Evolutionary conservation across 495 filamentous ascomycete species (phyloP).

Genomic region (Neurospora sp.): DNA sequence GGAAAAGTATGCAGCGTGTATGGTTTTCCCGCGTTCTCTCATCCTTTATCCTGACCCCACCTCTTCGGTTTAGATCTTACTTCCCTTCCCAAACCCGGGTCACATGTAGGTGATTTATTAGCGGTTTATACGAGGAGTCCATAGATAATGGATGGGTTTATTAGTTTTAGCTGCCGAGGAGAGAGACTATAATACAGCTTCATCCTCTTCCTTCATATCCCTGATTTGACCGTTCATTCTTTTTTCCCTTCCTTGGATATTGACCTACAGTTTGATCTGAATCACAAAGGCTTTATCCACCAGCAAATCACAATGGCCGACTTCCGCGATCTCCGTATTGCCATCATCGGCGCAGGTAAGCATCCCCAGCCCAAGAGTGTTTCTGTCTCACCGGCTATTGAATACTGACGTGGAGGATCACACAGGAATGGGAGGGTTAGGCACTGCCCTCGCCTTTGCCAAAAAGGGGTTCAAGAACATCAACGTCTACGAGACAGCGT

Average conservation of each 20-base stretch:
- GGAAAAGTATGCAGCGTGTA: background rate
- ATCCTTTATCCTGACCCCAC: background rate
- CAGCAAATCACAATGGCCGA: slow-evolving; percentile 24
- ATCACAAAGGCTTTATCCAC: background rate
- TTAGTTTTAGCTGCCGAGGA: background rate
- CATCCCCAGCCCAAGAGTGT: background rate
- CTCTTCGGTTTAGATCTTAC: background rate
- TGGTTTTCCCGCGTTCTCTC: background rate
- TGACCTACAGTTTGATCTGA: background rate
- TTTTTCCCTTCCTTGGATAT: background rate
- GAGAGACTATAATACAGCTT: background rate
- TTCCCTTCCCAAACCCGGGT: background rate
- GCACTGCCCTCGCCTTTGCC: slow-evolving; percentile 60
- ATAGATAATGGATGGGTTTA: background rate
- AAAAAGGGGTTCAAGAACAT: slow-evolving; percentile 64
- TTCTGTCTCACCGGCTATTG: background rate
- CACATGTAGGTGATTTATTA: background rate
- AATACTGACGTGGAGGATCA: slow-evolving; percentile 1
- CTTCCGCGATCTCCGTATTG: slow-evolving; percentile 31
- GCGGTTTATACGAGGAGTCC: background rate
- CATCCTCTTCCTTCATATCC: background rate
- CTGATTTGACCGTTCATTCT: background rate
- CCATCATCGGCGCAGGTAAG: slow-evolving; percentile 34
- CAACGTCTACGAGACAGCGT: slow-evolving; percentile 62
- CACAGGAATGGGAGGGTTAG: slow-evolving; percentile 68